Conservation (phyloP, 495 filamentous ascomycete genomes). For the Paragyromitra xinjiangensis region DNA sequence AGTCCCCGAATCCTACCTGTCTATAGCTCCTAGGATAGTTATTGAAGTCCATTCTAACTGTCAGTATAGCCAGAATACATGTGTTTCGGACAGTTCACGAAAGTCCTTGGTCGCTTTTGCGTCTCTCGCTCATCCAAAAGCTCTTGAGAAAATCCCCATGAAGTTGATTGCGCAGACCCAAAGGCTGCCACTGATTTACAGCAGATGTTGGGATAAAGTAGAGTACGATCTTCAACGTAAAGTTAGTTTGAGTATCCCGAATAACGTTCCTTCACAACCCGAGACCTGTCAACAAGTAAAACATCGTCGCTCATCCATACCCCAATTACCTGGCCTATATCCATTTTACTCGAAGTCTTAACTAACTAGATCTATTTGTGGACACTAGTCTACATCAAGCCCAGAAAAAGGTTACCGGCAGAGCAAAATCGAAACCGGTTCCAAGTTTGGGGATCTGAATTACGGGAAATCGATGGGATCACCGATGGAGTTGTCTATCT, state of each 20-base stretch:
- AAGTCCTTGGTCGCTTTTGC: neutral
- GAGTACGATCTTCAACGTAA: neutral
- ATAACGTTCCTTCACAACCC: neutral
- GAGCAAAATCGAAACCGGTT: slow-evolving; percentile 35
- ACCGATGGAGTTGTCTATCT: slow-evolving; percentile 39
- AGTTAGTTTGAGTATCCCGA: neutral
- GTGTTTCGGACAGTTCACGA: neutral
- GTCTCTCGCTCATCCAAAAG: neutral
- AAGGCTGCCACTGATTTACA: neutral
- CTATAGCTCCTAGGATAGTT: neutral
- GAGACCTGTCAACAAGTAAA: slow-evolving; percentile 2
- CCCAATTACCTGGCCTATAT: slow-evolving; percentile 3
- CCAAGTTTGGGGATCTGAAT: slow-evolving; percentile 33
- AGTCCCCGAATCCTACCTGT: neutral
- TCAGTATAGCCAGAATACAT: neutral
- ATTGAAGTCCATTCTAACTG: neutral
- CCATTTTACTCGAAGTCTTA: neutral
- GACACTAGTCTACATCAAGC: slow-evolving; percentile 9
- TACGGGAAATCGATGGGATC: slow-evolving; percentile 16
- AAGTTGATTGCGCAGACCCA: neutral
- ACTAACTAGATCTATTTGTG: slow-evolving; percentile 13
- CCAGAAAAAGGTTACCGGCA: neutral
- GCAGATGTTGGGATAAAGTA: slow-evolving; percentile 3
- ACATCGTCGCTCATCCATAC: slow-evolving; percentile 4
- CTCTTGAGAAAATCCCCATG: neutral